These are phyloP conservation scores for Coprinellus micaceus DNA, from an alignment of 768 basidiomycete genomes.

Conservation along the genomic window DNA sequence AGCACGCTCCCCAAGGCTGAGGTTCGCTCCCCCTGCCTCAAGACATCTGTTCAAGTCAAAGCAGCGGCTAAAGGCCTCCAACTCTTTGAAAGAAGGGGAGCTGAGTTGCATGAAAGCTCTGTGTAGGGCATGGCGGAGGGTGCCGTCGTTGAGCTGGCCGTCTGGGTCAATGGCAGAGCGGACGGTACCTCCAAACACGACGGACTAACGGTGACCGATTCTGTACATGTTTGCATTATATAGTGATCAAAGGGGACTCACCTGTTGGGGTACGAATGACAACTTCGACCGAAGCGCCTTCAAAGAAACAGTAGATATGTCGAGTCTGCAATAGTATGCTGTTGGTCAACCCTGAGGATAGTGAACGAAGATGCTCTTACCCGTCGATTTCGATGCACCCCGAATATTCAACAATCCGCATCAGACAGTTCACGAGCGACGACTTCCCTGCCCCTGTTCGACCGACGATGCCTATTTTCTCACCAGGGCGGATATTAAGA, in stretches of 20 bases:
- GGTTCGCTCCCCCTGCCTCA: conserved; percentile 70
- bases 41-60: conserved; percentile 69
- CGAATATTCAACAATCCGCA: conserved; percentile 64
- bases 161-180: conserved; percentile 57
- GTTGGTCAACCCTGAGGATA: conserved; percentile 9
- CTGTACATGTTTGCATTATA: not conserved
- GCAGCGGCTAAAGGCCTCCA: conserved; percentile 44
- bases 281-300: conserved; percentile 55
- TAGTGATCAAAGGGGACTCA: conserved; percentile 24
- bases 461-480: conserved; percentile 79
- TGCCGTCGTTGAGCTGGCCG: conserved; percentile 56
- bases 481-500: conserved; percentile 56
- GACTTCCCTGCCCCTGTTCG: conserved; percentile 57
- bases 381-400: conserved; percentile 66
- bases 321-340: conserved; percentile 34
- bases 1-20: conserved; percentile 69
- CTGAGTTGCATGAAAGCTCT: too few relatives aligned
- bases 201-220: conserved; percentile 2
- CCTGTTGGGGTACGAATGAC: conserved; percentile 67
- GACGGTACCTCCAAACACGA: conserved; percentile 39
- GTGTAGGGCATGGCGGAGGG: conserved; percentile 66
- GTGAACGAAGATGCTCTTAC: conserved; percentile 30
- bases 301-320: conserved; percentile 68
- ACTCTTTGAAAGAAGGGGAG: too few relatives aligned
- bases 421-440: conserved; percentile 60